Percentiles rank a stretch among this genome's conserved stretches.
Conservation (phyloP, 2,329 filamentous ascomycete species). For the Alternaria sp. region DNA sequence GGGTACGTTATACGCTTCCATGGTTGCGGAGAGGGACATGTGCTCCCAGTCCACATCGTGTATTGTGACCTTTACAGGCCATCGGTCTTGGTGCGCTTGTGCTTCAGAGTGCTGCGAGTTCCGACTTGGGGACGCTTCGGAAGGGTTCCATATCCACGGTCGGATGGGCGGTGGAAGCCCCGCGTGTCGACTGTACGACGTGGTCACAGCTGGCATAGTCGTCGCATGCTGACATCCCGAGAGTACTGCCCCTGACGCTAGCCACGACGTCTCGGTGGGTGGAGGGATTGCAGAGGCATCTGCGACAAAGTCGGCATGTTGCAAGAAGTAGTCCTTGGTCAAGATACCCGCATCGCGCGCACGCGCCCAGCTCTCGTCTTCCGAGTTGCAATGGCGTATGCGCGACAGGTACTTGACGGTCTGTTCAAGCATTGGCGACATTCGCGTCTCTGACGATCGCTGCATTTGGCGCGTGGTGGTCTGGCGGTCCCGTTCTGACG, state of each 20-base stretch:
- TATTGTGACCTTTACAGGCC: conserved; percentile 73
- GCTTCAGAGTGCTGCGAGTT: conserved; percentile 29
- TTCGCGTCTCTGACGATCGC: conserved; percentile 29
- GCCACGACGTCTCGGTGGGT: conserved; percentile 66
- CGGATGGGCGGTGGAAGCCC: conserved; percentile 43
- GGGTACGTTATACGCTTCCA: conserved; percentile 75
- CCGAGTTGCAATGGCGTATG: conserved; percentile 62
- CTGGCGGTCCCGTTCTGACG: conserved; percentile 13
- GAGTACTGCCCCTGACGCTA: conserved; percentile 68
- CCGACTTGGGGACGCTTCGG: conserved; percentile 40
- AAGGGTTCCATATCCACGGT: conserved; percentile 51
- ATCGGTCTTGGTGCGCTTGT: conserved; percentile 62
- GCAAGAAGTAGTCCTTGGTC: conserved; percentile 62
- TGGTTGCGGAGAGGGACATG: conserved; percentile 72
- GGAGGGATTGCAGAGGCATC: conserved; percentile 62
- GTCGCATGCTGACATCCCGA: conserved; percentile 68
- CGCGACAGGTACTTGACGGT: conserved; percentile 69
- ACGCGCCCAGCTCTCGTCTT: conserved; percentile 63
- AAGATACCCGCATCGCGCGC: conserved; percentile 64
- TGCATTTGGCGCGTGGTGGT: conserved; percentile 13
- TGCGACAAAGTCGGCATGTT: conserved; percentile 66
- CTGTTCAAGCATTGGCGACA: conserved; percentile 60
- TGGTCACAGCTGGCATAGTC: conserved; percentile 39
- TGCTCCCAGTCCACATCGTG: conserved; percentile 67
- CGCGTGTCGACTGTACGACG: conserved; percentile 26